Evolutionary conservation across 179 eudicot species (phyloP), one percentile per base, ranked within the genome.

Genomic region (Carnegiea gigantea): DNA sequence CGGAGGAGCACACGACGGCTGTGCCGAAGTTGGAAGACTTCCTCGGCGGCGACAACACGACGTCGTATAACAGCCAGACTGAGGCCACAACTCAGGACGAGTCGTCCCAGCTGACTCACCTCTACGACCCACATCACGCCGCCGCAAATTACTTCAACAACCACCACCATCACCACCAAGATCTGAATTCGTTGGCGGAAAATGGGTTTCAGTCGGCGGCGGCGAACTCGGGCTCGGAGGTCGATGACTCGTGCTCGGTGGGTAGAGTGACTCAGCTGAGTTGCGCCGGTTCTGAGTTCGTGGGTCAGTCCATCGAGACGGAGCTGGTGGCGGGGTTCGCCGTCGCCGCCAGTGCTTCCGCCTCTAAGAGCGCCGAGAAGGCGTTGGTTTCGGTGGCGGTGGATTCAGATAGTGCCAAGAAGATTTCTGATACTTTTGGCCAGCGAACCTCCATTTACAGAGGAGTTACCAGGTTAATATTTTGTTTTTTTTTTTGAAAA

Each of bases 401-500:
- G 73, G 90, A 88, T 12, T 73, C 92, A 2, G 91, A 89, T 73
- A 82, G 30, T 40, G 88, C 86, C 51, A 95, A 92, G 91, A 95
- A 90, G 82, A 81, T 90, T 57, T 71, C 85, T 46, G 98, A 95
- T 84, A 92, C 96, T 38, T 93, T 93, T 88, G 98, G 97, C 18
- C 98, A 93, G 73, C 87, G 98, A 71, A 95, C 98, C 53, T 95
- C 98, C 28, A 92, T 95, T 77, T 95, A 95, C 89, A 87, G 98
- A 83, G 98, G 98, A 4, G 98, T 95, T n/a, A 95, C 98, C 33
- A 88, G 98, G 98, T 95, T 18, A 0, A 4, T 11, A 20, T 9
- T 67, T 65, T 28, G 2, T 60, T 60, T 60, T 21, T 62, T 62
- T 62, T 13, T 59, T 21, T 0, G 2, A 60, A 60, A 60, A 60